Conservation (phyloP, 257 asterid species). For the Solanum paucissectum region DNA sequence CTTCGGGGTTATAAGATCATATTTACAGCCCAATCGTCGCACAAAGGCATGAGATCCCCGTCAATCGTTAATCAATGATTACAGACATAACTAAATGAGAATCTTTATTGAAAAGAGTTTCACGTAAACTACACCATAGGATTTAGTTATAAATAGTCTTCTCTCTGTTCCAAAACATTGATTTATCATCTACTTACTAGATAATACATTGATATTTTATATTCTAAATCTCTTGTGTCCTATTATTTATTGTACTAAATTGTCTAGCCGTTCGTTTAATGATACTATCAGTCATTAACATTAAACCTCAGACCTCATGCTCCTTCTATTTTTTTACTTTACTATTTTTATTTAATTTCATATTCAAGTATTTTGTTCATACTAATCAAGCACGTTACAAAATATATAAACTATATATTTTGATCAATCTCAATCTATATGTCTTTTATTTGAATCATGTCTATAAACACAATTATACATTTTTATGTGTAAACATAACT, state of each 20-base stretch:
- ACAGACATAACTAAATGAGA: accelerated
- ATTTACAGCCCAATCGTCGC: accelerated
- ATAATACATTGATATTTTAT: not conserved
- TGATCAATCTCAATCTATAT: not conserved
- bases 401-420: not conserved
- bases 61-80: not conserved
- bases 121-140: not conserved
- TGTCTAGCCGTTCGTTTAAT: not conserved
- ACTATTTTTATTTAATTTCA: not conserved
- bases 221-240: not conserved
- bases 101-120: not conserved
- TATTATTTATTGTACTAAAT: not conserved
- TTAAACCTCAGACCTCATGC: not conserved
- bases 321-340: not conserved
- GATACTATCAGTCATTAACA: not conserved
- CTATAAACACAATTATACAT: not conserved
- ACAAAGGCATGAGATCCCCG: not conserved
- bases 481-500: no score
- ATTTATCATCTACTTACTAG: not conserved
- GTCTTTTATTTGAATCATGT: not conserved
- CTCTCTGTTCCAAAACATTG: accelerated
- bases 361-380: not conserved
- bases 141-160: not conserved
- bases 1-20: not conserved
- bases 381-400: not conserved